These are phyloP conservation scores for Neofusicoccum sp. DNA, from an alignment of 2,329 filamentous ascomycete genomes.

Conservation along the genomic window DNA sequence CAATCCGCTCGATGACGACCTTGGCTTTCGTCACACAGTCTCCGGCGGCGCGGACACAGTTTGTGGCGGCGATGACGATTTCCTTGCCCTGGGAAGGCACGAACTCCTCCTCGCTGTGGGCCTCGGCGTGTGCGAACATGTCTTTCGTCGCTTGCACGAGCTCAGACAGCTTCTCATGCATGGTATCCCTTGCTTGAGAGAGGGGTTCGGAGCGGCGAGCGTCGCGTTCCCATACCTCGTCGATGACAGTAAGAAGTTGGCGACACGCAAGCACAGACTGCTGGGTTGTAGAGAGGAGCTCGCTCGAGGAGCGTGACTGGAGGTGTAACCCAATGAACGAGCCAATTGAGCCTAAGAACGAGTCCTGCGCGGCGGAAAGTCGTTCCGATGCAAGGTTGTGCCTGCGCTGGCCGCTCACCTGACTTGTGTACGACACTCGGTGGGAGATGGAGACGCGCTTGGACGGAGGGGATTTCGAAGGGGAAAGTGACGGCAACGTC, in stretches of 20 bases:
- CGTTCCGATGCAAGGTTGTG: slow-evolving; percentile 80
- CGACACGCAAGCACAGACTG: slow-evolving; percentile 81
- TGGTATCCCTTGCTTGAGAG: slow-evolving; percentile 66
- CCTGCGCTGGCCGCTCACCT: slow-evolving; percentile 60
- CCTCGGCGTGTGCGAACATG: slow-evolving; percentile 67
- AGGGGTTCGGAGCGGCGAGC: slow-evolving; percentile 65
- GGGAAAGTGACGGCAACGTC: slow-evolving; percentile 10
- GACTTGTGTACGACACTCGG: slow-evolving; percentile 72
- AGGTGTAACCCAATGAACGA: slow-evolving; percentile 93
- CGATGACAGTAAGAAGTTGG: slow-evolving; percentile 74
- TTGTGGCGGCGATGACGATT: slow-evolving; percentile 75
- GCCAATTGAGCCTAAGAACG: slow-evolving; percentile 84
- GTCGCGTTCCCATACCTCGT: slow-evolving; percentile 78
- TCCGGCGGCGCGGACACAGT: slow-evolving; percentile 84
- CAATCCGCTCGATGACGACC: slow-evolving; percentile 79
- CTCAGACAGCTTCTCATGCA: slow-evolving; percentile 77
- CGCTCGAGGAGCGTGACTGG: slow-evolving; percentile 84
- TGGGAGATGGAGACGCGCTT: slow-evolving; percentile 62
- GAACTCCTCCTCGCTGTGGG: slow-evolving; percentile 71
- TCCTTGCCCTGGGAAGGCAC: slow-evolving; percentile 75
- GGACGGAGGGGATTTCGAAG: slow-evolving; percentile 17
- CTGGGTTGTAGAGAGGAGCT: slow-evolving; percentile 77
- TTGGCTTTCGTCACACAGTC: slow-evolving; percentile 89
- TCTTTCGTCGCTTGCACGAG: slow-evolving; percentile 79
- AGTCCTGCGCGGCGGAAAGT: slow-evolving; percentile 77